Base-by-base conservation (phyloP, 2,329 filamentous ascomycete species). In the Lecanicillium sp. region DNA sequence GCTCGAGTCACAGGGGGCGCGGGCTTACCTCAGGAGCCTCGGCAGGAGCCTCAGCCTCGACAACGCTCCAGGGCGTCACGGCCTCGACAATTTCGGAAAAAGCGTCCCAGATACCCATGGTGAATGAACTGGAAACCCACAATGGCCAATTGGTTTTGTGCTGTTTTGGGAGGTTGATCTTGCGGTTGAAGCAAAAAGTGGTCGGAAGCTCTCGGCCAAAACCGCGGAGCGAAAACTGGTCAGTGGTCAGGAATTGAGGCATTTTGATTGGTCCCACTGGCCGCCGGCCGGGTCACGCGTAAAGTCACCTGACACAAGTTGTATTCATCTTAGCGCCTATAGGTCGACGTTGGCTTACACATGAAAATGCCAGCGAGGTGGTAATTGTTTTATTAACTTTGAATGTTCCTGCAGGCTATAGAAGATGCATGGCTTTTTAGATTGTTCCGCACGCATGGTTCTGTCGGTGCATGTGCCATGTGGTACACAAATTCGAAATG, bases 51-150 rank as follows among this genome's bases (percentile, higher is more conserved):
- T 84, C 81, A 57, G 81, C 81, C 66, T 84, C 77, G 57, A 74
- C 79, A 56, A 75, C 75, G 65, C 71, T 73, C 81, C 81, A 84
- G 64, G 81, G 81, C 70, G 75, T 73, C 57, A 77, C 79, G 54
- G 79, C 79, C 69, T 83, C 78, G 62, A 82, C 69, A 63, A 84
- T 70, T 64, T 84, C 81, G 62, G 72, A 74, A 61, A 82, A 74
- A 57, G 75, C 69, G 67, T 83, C 79, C 77, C 79, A 83, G 71
- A 84, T 74, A 72, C 78, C 80, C 81, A 84, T 84, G 67, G 67
- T 68, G 70, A 66, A 62, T 35, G 23, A 58, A 60, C 54, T 60
- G 59, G 56, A 57, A 52, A 60, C 63, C 63, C 62, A 65, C 64
- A 67, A 65, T 67, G 68, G 63, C 61, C 62, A 56, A 54, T 63